A percentile compares a stretch with the other conserved stretches of the same genome.
Evolutionary conservation across 1,284 basidiomycete species (phyloP).

Genomic region (Ceratobasidium sp.): DNA sequence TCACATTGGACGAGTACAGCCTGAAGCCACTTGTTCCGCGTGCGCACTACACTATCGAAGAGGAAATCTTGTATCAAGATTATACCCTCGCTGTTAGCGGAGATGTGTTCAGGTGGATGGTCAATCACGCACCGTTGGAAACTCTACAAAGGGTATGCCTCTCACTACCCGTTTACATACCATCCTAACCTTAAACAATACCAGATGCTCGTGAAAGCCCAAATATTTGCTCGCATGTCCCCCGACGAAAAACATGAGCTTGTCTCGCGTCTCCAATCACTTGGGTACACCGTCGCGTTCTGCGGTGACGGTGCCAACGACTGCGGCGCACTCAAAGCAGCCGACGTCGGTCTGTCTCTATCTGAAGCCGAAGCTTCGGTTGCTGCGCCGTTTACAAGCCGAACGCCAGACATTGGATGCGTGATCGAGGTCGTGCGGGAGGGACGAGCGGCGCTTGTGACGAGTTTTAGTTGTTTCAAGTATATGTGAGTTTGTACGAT

Average conservation of each 20-base stretch:
- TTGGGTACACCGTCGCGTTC: constrained; percentile 98
- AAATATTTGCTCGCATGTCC: constrained; percentile 98
- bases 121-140: constrained; percentile 94
- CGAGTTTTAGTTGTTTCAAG: constrained; percentile 99
- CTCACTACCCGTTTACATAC: not conserved
- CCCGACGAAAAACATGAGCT: constrained; percentile 99
- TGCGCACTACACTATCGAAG: constrained; percentile 73
- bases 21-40: constrained; percentile 80
- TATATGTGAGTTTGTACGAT: constrained; percentile 78
- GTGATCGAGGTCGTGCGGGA: constrained; percentile 97
- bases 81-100: constrained; percentile 94
- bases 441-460: constrained; percentile 94
- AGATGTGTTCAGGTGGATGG: constrained; percentile 99
- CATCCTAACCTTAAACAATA: constrained; percentile 16
- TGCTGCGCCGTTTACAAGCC: constrained; percentile 97
- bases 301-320: constrained; percentile 99
- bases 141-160: constrained; percentile 86
- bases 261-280: constrained; percentile 90
- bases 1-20: constrained; percentile 90
- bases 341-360: constrained; percentile 96
- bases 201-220: constrained; percentile 98
- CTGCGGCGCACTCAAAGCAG: constrained; percentile 97
- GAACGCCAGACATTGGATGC: constrained; percentile 94
- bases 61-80: constrained; percentile 81
- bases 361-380: constrained; percentile 99